Percentiles rank a stretch among this genome's conserved stretches.
Evolutionary conservation across 495 filamentous ascomycete genomes (phyloP).

Genomic region (Neurospora sp.): DNA sequence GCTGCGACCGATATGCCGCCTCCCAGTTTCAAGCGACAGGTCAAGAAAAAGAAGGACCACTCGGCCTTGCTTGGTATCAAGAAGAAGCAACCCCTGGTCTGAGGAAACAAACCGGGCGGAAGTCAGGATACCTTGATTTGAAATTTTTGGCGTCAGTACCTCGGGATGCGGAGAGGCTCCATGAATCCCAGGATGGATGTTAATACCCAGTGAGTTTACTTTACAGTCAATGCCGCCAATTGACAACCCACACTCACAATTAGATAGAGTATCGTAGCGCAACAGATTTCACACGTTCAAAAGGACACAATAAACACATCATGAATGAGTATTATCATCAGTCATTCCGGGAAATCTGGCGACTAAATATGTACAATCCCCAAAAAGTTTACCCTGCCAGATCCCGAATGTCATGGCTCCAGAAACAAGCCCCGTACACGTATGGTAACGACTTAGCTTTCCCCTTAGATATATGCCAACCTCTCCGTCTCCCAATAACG

Average conservation of each 20-base stretch:
- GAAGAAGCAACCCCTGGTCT: conserved; percentile 58
- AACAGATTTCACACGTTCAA: neutral
- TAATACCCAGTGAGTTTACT: neutral
- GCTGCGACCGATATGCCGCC: conserved; percentile 33
- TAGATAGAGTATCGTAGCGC: neutral
- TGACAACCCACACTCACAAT: neutral
- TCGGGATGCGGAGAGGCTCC: neutral
- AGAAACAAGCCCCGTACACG: neutral
- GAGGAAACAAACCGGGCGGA: conserved; percentile 3
- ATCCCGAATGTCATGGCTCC: neutral
- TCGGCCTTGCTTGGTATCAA: conserved; percentile 73
- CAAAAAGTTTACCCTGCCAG: neutral
- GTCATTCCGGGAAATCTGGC: neutral
- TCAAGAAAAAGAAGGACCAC: conserved; percentile 78
- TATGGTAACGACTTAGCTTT: neutral
- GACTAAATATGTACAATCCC: neutral
- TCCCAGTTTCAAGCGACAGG: conserved; percentile 64
- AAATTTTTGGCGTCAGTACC: neutral
- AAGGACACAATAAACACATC: neutral
- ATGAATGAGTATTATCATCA: neutral
- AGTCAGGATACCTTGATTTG: neutral
- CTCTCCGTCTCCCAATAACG: neutral
- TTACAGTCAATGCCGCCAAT: neutral
- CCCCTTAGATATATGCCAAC: neutral
- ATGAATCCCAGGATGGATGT: neutral